Conservation (phyloP, 2,329 filamentous ascomycete species). For the Macroventuria anomochaeta region DNA sequence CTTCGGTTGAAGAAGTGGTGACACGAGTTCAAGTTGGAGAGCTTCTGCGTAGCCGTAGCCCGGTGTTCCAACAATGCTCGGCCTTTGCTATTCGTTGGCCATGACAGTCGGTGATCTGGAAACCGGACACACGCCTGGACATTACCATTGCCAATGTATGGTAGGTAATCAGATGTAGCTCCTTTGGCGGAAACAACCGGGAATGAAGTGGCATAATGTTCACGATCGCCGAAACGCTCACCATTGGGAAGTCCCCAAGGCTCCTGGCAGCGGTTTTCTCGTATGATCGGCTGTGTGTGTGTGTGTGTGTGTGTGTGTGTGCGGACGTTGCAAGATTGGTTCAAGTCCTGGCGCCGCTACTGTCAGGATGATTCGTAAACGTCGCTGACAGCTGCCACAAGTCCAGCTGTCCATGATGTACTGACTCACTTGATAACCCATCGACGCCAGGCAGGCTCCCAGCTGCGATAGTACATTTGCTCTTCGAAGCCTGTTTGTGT, state of each 20-base stretch:
- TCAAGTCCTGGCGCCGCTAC: conserved; percentile 71
- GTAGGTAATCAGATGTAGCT: conserved; percentile 67
- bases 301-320: conserved; percentile 71
- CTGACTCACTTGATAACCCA: conserved; percentile 78
- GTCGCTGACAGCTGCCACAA: conserved; percentile 69
- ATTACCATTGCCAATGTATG: conserved; percentile 66
- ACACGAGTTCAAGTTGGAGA: conserved; percentile 49
- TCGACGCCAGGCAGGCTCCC: conserved; percentile 72
- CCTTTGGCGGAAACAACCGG: conserved; percentile 60
- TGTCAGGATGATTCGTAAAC: conserved; percentile 72
- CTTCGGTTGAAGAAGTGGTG: conserved; percentile 28
- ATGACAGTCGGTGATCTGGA: conserved; percentile 70
- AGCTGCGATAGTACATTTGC: conserved; percentile 74
- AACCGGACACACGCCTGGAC: conserved; percentile 66
- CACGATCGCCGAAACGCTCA: conserved; percentile 62
- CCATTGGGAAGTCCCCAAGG: conserved; percentile 58
- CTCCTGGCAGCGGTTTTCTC: conserved; percentile 37
- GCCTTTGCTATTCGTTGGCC: conserved; percentile 22
- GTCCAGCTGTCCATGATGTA: conserved; percentile 73
- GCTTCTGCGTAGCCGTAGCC: conserved; percentile 36
- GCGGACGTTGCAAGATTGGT: conserved; percentile 62
- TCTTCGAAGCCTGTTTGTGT: conserved; percentile 53
- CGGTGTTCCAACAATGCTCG: conserved; percentile 57
- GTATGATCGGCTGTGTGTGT: conserved; percentile 68
- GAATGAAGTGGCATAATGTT: conserved; percentile 65